Evolutionary conservation across 1,284 basidiomycete genomes (phyloP).

Genomic region (Sporisorium graminicola): DNA sequence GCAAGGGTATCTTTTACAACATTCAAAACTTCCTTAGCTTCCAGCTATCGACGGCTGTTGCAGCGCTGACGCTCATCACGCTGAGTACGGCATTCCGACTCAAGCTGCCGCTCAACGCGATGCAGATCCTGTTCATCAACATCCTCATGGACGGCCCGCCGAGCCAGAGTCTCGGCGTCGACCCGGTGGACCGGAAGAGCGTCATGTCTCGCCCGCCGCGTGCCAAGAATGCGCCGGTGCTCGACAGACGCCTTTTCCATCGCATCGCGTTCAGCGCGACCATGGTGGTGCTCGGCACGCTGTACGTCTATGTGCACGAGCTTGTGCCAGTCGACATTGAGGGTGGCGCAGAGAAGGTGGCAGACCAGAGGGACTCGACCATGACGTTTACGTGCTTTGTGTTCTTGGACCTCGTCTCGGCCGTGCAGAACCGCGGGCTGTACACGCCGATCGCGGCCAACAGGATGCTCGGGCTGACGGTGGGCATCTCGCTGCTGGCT

Average conservation of each 20-base stretch:
- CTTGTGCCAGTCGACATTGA: slow-evolving; percentile 73
- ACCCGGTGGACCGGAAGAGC: slow-evolving; percentile 89
- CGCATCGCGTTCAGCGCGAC: slow-evolving; percentile 90
- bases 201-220: slow-evolving; percentile 85
- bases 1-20: slow-evolving; percentile 96
- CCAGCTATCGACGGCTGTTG: slow-evolving; percentile 95
- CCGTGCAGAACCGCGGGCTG: slow-evolving; percentile 87
- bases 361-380: slow-evolving; percentile 49
- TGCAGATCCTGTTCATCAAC: slow-evolving; percentile 99
- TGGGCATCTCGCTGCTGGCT: slow-evolving; percentile 83
- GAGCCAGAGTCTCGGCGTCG: slow-evolving; percentile 93
- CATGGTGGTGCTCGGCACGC: slow-evolving; percentile 87
- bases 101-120: slow-evolving; percentile 93
- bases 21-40: slow-evolving; percentile 98
- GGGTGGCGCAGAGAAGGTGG: slow-evolving; percentile 10
- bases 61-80: slow-evolving; percentile 93
- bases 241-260: slow-evolving; percentile 79
- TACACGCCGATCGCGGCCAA: slow-evolving; percentile 73
- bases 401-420: slow-evolving; percentile 93
- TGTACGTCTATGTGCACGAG: slow-evolving; percentile 81
- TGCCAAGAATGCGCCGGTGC: slow-evolving; percentile 87
- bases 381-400: slow-evolving; percentile 94
- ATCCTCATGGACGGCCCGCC: slow-evolving; percentile 99
- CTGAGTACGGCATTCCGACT: slow-evolving; percentile 89
- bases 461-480: slow-evolving; percentile 87